Conservation (phyloP, 2,329 filamentous ascomycete species). For the Aspergillaceae sp. region DNA sequence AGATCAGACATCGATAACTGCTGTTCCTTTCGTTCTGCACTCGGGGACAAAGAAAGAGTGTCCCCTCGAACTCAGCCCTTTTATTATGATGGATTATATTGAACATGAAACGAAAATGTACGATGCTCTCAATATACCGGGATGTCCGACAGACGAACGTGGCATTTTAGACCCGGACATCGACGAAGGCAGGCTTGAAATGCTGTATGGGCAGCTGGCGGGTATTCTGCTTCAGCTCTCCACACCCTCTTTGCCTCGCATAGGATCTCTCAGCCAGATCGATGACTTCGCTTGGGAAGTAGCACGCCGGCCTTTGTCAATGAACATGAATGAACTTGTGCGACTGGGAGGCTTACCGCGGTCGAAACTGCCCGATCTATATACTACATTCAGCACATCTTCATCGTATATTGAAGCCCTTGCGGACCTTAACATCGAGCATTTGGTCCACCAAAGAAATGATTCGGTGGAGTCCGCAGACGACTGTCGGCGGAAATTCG, state of each 20-base stretch:
- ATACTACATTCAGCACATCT: constrained; percentile 18
- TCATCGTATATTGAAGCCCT: constrained; percentile 32
- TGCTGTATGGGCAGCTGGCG: constrained; percentile 11
- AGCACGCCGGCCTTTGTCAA: constrained; percentile 29
- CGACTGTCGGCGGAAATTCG: constrained; percentile 15
- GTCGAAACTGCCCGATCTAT: constrained; percentile 5
- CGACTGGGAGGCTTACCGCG: constrained; percentile 13
- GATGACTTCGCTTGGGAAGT: constrained; percentile 14
- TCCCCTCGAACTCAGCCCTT: constrained; percentile 20
- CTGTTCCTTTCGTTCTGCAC: constrained; percentile 9
- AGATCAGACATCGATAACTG: constrained; percentile 10
- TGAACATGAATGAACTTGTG: constrained; percentile 35
- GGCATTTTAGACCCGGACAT: constrained; percentile 25
- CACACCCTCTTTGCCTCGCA: not conserved
- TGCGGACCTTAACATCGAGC: constrained; percentile 36
- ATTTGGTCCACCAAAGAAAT: constrained; percentile 33
- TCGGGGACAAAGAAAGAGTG: constrained; percentile 8
- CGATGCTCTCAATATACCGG: constrained; percentile 10
- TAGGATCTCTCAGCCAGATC: constrained; percentile 7
- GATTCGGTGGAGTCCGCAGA: constrained; percentile 24
- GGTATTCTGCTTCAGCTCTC: constrained; percentile 8
- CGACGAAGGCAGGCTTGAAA: constrained; percentile 23
- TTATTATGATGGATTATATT: constrained; percentile 30
- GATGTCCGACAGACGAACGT: constrained; percentile 4
- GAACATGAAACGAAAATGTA: constrained; percentile 9